Base-by-base conservation (phyloP, 2,329 filamentous ascomycete genomes). In the Colletotrichum gloeosporioides region DNA sequence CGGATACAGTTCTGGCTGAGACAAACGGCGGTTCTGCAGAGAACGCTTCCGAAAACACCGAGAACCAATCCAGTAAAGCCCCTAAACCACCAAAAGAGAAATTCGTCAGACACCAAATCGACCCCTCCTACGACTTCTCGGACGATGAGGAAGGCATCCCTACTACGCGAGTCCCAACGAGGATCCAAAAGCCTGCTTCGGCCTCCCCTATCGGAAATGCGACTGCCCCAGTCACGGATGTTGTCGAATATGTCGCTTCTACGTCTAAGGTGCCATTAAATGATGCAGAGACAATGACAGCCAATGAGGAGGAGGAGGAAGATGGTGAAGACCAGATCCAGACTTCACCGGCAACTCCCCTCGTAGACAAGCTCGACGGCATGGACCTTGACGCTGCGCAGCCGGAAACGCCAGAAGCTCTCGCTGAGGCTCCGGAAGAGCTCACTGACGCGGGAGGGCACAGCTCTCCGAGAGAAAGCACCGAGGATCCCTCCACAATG, bases 101-200 rank as follows among this genome's bases (percentile, higher is more conserved):
- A 18, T 78, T 74, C 32, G 13, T 31, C 15, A 77, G 76, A 29
- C 59, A 78, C 10, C 49, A 76, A 15, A 75, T 80, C 27, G 78
- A 79, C 55, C 57, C 65, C 2, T 65, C 76, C 5, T 79, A 81
- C 32, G 75, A 65, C 22, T 81, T 80, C 61, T 80, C 80, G 8
- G 78, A 80, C 65, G 78, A 79, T 6, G 78, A 81, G 25, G 78
- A 79, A 9, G 79, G 72, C 13, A 76, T 80, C 57, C 70, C 75
- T 6, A 31, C n/a, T 10, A 29, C 44, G 9, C 65, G 22, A 55
- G 15, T 53, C 1, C 12, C 18, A 22, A 13, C 31, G 10, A 59
- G n/a, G 32, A 63, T 2, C 12, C 44, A 36, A 6, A 63, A 22
- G n/a, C 31, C 29, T 32, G 59, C 18, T n/a, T 4, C 7, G 18